Evolutionary conservation across 1,284 basidiomycete species (phyloP).

Genomic region (Albatrellus sp.): DNA sequence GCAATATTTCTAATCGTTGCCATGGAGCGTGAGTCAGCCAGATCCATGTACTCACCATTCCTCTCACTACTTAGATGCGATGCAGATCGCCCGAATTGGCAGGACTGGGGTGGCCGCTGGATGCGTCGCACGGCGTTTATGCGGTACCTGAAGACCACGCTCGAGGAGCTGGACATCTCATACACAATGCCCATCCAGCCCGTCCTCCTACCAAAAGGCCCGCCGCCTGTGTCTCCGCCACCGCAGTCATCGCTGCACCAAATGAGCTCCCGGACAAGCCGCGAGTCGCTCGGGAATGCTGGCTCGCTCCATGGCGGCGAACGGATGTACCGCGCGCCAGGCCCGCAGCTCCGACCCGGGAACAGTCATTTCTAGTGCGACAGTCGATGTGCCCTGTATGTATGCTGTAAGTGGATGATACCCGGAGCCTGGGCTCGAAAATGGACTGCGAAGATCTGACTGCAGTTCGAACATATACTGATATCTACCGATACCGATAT

Average conservation of each 20-base stretch:
- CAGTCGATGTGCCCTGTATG: too few relatives aligned
- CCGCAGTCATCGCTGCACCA: slow-evolving; percentile 4
- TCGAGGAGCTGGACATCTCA: slow-evolving; percentile 61
- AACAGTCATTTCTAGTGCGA: too few relatives aligned
- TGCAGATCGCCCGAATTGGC: slow-evolving; percentile 70
- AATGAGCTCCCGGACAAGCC: slow-evolving; percentile 1
- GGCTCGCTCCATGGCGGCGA: slow-evolving; percentile 15
- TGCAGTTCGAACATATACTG: too few relatives aligned
- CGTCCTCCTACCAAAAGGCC: slow-evolving; percentile 35
- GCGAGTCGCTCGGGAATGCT: slow-evolving; percentile 15
- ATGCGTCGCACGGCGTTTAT: slow-evolving; percentile 58
- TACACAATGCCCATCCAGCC: slow-evolving; percentile 67
- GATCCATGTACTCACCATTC: not conserved
- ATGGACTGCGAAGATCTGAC: too few relatives aligned
- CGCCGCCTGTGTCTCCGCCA: slow-evolving; percentile 8
- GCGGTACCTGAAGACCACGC: slow-evolving; percentile 52
- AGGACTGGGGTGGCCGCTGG: slow-evolving; percentile 79
- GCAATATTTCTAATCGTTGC: slow-evolving; percentile 55
- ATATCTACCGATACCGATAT: too few relatives aligned
- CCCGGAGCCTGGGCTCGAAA: too few relatives aligned
- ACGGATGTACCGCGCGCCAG: slow-evolving; percentile 12
- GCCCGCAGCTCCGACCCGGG: not conserved
- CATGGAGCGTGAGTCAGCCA: slow-evolving; percentile 68
- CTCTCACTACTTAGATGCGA: slow-evolving; percentile 1
- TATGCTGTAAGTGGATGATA: too few relatives aligned